phyloP scores from a whole-genome alignment of 2,329 filamentous ascomycete species.

The Fusarium austroafricanum region DNA sequence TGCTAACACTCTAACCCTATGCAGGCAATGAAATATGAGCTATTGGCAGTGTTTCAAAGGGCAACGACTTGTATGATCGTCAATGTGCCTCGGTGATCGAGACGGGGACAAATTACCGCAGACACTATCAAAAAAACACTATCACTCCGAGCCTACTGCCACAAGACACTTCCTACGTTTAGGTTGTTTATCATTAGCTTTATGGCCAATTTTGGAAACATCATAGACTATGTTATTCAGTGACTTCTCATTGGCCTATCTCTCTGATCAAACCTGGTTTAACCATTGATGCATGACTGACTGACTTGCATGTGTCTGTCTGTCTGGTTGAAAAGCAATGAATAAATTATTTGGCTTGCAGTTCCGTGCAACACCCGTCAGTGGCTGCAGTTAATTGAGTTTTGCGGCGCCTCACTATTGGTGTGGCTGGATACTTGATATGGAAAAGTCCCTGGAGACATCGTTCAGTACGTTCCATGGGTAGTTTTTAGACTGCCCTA shows the following conservation, averaged over 20 bases:
- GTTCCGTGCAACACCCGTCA: slow-evolving; percentile 5
- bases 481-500: slow-evolving; percentile 4
- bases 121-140: too few relatives aligned
- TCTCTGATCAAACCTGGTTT: not conserved
- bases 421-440: slow-evolving; percentile 4
- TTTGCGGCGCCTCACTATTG: not conserved
- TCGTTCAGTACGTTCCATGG: not conserved
- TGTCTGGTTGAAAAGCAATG: slow-evolving; percentile 1
- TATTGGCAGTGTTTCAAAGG: not conserved
- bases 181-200: slow-evolving; percentile 3
- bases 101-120: not conserved
- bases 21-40: not conserved
- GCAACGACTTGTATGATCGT: not conserved
- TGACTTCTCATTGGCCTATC: not conserved
- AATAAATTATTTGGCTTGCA: slow-evolving; percentile 15
- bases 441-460: slow-evolving; percentile 1
- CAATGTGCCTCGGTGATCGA: not conserved
- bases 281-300: slow-evolving; percentile 1
- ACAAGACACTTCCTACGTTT: too few relatives aligned
- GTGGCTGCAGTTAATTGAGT: slow-evolving; percentile 5
- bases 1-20: not conserved
- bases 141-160: not conserved
- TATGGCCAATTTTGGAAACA: not conserved
- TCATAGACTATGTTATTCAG: not conserved
- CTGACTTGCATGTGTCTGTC: slow-evolving; percentile 8